Evolutionary conservation across 495 filamentous ascomycete species (phyloP), one percentile per base, ranked within the genome.

Genomic region (Aspergillus leporis): DNA sequence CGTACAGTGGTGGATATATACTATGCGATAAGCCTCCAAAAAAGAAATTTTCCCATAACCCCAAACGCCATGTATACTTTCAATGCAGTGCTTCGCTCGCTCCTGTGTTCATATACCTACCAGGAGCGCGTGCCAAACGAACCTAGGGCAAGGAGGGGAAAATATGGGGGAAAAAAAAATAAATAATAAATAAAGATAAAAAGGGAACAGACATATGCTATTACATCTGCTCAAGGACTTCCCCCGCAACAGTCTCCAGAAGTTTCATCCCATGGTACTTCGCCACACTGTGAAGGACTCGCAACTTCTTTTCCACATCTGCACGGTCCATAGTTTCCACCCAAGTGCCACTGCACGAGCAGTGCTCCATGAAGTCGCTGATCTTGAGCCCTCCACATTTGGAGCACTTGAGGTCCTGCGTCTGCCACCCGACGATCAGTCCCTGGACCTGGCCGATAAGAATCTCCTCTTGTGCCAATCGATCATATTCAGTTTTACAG

Each of bases 331-430:
- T 74, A 25, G 84, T 92, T 59, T 83, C 83, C 16, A 75, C 81
- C 94, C 94, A 98, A 45, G 75, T 79, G 7, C 95, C 93, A 51
- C 89, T 88, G 76, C 94, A 98, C 25, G 87, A 88, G 71, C 94
- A 98, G 74, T 98, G 93, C 73, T 98, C 94, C 87, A 92, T 89
- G 68, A 98, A 95, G 65, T 96, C 94, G 75, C 94, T 97, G 41
- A 89, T 80, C 71, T 92, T 80, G 7, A 82, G 68, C 10, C 56
- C 65, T 40, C 66, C 69, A 61, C 81, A 83, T 58, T 83, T 83
- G 48, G 70, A 72, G 61, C 94, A 98, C 70, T 91, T 92, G 47
- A 98, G 74, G 71, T 98, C 94, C 79, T 98, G 94, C 22, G 86
- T 89, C 57, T 84, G 83, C 91, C 96, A 98, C 67, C 87, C 85